phyloP scores from a whole-genome alignment of 2,329 filamentous ascomycete species.

The Colletotrichum tamarilloi region DNA sequence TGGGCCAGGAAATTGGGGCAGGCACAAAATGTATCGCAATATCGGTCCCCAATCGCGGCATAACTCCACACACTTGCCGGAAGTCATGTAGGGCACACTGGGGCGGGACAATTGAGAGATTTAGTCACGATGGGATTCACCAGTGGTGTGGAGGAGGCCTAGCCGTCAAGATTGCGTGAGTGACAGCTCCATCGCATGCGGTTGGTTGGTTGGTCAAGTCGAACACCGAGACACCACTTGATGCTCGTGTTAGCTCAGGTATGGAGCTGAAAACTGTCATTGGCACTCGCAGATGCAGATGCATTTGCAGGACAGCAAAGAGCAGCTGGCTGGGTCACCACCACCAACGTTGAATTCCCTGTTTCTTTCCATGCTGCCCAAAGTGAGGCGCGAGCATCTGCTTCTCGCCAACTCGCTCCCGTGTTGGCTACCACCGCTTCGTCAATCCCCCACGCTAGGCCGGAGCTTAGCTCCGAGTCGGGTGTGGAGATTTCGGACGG shows the following conservation, averaged over 20 bases:
- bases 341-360: not conserved
- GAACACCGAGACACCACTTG: not conserved
- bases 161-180: not conserved
- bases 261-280: not conserved
- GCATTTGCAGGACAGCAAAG: not conserved
- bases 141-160: too few species aligned
- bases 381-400: not conserved
- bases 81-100: not conserved
- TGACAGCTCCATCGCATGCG: not conserved
- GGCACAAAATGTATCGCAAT: not conserved
- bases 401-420: not conserved
- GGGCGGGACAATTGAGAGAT: too few species aligned
- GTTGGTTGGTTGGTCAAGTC: not conserved
- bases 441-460: conserved; percentile 1
- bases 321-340: not conserved
- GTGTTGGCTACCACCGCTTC: not conserved
- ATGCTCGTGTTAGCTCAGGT: not conserved
- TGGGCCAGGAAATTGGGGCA: not conserved
- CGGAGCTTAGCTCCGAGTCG: conserved; percentile 28
- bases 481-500: conserved; percentile 4
- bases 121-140: too few species aligned
- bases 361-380: not conserved
- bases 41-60: not conserved
- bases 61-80: not conserved
- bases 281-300: not conserved